Evolutionary conservation across 2,329 filamentous ascomycete genomes (phyloP), one percentile per base, ranked within the genome.

Genomic region (Xylariaceae sp.): DNA sequence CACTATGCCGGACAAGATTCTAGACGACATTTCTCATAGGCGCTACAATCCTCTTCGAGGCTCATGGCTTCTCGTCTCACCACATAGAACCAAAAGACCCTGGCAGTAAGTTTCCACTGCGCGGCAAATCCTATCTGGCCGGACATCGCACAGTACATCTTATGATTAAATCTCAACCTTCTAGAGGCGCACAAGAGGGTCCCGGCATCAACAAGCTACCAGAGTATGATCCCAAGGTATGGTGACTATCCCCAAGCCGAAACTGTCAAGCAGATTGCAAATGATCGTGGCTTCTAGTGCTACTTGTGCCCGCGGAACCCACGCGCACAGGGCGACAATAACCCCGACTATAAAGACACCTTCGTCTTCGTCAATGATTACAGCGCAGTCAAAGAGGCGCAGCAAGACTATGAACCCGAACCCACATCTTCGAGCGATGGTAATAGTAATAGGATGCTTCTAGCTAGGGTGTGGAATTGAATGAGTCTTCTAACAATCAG

Each of bases 281-380:
- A 14, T 40, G 11, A 5, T 27, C 22, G 22, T 27, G 22, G 4
- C 22, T 27, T 27, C 7, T 62, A 92, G 79, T 99, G 94, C 71
- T 99, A 97, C 69, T 79, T 99, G 10, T 99, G 94, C 65, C 94
- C 94, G 1, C 83, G 90, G 35, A 99, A 99, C 68, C 78, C 86
- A 58, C 86, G 94, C 49, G 94, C 94, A 3, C 84, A 90, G 61
- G 94, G 94, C 48, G 90, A 94, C 63, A 68, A 70, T 52, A 99
- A 99, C 63, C 92, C 94, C 1, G 76, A 87, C 47, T 99, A 97
- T 66, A 78, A 87, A 45, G 82, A 82, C 62, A 95, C 90, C 0
- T 97, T 95, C 66, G 86, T 92, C 36, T 99, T 99, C 64, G 87
- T 97, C 59, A 99, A 99, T 64, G 94, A 99, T 68, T 99, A 94